Evolutionary conservation across 352 stramenopile genomes (phyloP), one percentile per base, ranked within the genome.

Genomic region (Phytophthora cactorum): DNA sequence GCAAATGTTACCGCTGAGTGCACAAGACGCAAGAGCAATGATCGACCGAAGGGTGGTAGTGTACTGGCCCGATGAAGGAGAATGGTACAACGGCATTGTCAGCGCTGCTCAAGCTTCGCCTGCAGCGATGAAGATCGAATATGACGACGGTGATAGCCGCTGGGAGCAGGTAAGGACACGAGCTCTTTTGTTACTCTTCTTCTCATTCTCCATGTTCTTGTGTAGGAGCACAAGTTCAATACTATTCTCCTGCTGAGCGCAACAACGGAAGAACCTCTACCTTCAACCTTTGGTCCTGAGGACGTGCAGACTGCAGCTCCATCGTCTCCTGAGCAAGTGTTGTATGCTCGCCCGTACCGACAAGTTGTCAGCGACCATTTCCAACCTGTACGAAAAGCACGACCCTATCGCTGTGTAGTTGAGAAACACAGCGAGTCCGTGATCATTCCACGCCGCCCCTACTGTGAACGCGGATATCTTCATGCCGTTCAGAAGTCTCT

Each of bases 61-160:
- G 15, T 85, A 79, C 52, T 88, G 79, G 77, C 25, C 27, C 15
- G 68, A 82, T 29, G 74, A 82, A 36, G 28, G 29, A 4, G 58
- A 69, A 44, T 90, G 79, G 79, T 90, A 80, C 28, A 22, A 63
- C 17, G 81, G 81, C n/a, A 51, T 43, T 9, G 59, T 90, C 39
- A 53, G 29, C 4, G 44, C 67, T 2, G 56, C 59, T 1, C 41
- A 59, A 29, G 47, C 17, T 22, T 50, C 55, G 29, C 52, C 55
- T 2, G n/a, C 60, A 15, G 57, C 47, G 17, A 29, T 90, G 8
- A 63, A 75, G 34, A 59, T 87, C 28, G 36, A 70, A 10, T 90
- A 87, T 51, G 75, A 88, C n/a, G 77, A 88, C 28, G 75, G 77
- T 25, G 81, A 88, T 36, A 55, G 61, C 27, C 75, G 78, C 17